These are phyloP conservation scores for Aspergillus caelatus DNA, from an alignment of 2,329 filamentous ascomycete genomes.

Conservation along the genomic window DNA sequence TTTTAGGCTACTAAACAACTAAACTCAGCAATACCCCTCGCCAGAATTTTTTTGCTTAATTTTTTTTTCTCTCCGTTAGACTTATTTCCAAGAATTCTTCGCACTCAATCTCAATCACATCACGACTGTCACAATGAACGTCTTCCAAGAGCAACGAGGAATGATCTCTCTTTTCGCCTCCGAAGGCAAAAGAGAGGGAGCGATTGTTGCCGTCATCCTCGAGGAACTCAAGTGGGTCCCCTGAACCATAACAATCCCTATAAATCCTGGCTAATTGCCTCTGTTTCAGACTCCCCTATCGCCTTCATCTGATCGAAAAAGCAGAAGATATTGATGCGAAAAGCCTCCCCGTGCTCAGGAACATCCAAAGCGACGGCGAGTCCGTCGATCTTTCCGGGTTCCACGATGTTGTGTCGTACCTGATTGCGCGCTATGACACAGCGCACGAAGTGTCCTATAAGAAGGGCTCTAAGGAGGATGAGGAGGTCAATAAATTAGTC, in stretches of 20 bases:
- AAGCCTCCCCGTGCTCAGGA: conserved; percentile 6
- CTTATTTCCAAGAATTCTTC: neutral
- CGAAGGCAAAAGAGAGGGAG: conserved; percentile 4
- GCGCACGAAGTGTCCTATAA: conserved; percentile 6
- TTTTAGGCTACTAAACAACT: neutral
- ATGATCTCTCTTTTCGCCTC: conserved; percentile 10
- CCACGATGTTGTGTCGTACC: conserved; percentile 1
- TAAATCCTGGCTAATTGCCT: neutral
- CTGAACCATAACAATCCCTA: neutral
- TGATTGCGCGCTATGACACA: conserved; percentile 9
- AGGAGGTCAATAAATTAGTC: conserved; percentile 7
- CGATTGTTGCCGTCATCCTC: conserved; percentile 10
- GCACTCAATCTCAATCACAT: neutral
- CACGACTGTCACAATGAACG: conserved; percentile 9
- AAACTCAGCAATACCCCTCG: neutral
- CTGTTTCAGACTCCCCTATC: conserved; percentile 7
- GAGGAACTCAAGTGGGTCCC: conserved; percentile 9
- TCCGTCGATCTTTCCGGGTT: neutral
- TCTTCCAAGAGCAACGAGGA: conserved; percentile 11
- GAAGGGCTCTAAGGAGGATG: neutral
- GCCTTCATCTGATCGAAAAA: conserved; percentile 2
- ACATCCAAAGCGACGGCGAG: conserved; percentile 6
- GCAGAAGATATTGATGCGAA: conserved; percentile 3
- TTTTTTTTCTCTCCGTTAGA: neutral
- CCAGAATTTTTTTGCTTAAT: neutral